A percentile compares a stretch with the other conserved stretches of the same genome.
Evolutionary conservation across 2,329 filamentous ascomycete species (phyloP).

Genomic region (Fusarium luffae): DNA sequence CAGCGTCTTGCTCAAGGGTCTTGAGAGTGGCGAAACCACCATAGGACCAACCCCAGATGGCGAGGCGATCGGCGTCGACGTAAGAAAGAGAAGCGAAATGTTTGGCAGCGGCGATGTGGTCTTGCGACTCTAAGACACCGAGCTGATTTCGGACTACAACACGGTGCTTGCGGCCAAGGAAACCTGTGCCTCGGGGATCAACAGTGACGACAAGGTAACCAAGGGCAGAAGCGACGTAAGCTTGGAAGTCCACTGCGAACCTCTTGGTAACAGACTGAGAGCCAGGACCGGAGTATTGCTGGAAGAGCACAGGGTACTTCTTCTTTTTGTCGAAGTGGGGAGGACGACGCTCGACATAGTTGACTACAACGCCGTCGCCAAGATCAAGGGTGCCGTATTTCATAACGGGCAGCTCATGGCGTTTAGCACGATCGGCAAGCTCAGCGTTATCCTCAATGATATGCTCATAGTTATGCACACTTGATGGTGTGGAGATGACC

Average conservation of each 20-base stretch:
- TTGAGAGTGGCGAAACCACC: conserved; percentile 96
- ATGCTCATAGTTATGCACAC: conserved; percentile 71
- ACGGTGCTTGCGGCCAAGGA: conserved; percentile 84
- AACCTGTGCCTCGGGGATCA: conserved; percentile 93
- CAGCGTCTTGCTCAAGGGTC: conserved; percentile 90
- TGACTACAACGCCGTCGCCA: conserved; percentile 75
- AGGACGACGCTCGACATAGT: conserved; percentile 85
- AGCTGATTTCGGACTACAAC: conserved; percentile 85
- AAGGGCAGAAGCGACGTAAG: conserved; percentile 84
- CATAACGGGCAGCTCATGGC: conserved; percentile 84
- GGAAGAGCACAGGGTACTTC: conserved; percentile 93
- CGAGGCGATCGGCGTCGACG: conserved; percentile 82
- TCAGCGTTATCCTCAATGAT: conserved; percentile 81
- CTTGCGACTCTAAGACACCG: conserved; percentile 84
- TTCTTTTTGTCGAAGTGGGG: conserved; percentile 86
- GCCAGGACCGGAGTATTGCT: conserved; percentile 93
- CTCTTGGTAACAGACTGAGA: conserved; percentile 86
- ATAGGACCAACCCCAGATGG: conserved; percentile 99
- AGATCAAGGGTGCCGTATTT: conserved; percentile 88
- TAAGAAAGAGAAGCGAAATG: conserved; percentile 85
- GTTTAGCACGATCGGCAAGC: conserved; percentile 75
- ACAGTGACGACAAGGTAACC: conserved; percentile 96
- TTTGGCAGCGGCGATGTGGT: conserved; percentile 92
- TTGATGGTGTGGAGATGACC: conserved; percentile 84
- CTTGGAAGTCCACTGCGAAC: conserved; percentile 89